Base-by-base conservation (phyloP, 2,329 filamentous ascomycete species). In the Alternaria ventricosa region DNA sequence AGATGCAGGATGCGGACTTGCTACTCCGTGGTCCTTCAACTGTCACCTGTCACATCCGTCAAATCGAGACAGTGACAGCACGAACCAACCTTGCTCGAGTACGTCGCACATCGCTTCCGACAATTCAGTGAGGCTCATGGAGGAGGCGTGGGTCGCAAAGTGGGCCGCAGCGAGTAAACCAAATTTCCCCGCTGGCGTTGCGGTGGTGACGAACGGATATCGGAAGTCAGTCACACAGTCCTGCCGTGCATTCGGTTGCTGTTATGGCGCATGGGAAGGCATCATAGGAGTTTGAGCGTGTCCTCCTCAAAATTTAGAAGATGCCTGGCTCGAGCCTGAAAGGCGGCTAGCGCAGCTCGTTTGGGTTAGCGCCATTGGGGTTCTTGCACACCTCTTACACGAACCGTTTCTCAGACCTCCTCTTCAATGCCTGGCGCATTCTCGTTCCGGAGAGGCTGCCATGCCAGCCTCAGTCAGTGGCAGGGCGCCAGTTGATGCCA, bases 241-340 rank as follows among this genome's bases (percentile, higher is more conserved):
- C 68, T 75, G 68, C 75, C 67, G 68, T 66, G 65, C 53, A 46
- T 63, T 71, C 73, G 70, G 70, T 69, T 74, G 61, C 67, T 68
- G 66, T 41, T 66, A 67, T 64, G 64, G 28, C 55, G 72, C 70
- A 72, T 69, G 53, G 53, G 61, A 75, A 77, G 70, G 75, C 76
- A 75, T 78, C 75, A 74, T 60, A 71, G 65, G 64, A 63, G 73
- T 75, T 77, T 76, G 74, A 77, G 63, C 67, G 61, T 68, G 65
- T 63, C 70, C 57, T 70, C 63, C 60, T 74, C 60, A 60, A 70
- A 71, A 71, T 68, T 63, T 73, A 70, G 64, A 58, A 51, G 44
- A 53, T 53, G 49, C 49, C 49, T 53, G 49, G 49, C 49, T 36
- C 30, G 20, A 33, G 33, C 49, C 49, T 53, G 20, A 13, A 41